Evolutionary conservation across 2,329 filamentous ascomycete species (phyloP), one percentile per base, ranked within the genome.

Genomic region (Septoria linicola): DNA sequence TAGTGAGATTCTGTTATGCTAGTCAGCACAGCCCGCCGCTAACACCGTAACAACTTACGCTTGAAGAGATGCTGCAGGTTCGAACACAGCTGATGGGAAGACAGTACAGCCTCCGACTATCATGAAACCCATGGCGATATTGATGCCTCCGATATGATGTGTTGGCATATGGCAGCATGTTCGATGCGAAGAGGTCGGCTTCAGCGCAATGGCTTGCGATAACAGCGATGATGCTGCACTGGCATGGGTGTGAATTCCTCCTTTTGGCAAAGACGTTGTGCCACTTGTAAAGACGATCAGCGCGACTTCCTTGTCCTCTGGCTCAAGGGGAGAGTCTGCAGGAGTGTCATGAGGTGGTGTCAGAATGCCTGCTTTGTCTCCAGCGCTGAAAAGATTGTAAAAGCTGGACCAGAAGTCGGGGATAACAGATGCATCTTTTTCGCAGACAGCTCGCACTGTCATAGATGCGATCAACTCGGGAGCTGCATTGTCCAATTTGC

Each of bases 181-280:
- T 17, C 42, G 42, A 45, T 27, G 31, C 5, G 42, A 37, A 5
- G 42, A 21, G 3, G 31, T 37, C 14, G 36, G 31, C 17, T 36
- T 36, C 3, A 45, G n/a, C 4, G 31, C 31, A 17, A 13, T 13
- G 7, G 31, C 42, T 8, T 45, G 42, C 3, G 42, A 36, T 19
- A 45, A 1, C 0, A 45, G 20, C 21, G 19, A 21, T 11, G 19
- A 7, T 14, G 30, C 42, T 13, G 21, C 42, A 30, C 35, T 48
- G 4, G 25, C 14, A 14, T 46, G 21, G n/a, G 48, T 55, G 30
- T 51, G 52, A 17, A 49, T 27, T 6, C 42, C 50, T 8, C 49
- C 53, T 30, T 55, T 55, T 16, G 53, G 44, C 8, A 55, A 2
- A 8, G 49, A 49, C 11, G 53, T 55, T 13, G 53, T 55, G 19